Evolutionary conservation across 2,329 filamentous ascomycete genomes (phyloP).

Genomic region (Ophiostoma quercus): DNA sequence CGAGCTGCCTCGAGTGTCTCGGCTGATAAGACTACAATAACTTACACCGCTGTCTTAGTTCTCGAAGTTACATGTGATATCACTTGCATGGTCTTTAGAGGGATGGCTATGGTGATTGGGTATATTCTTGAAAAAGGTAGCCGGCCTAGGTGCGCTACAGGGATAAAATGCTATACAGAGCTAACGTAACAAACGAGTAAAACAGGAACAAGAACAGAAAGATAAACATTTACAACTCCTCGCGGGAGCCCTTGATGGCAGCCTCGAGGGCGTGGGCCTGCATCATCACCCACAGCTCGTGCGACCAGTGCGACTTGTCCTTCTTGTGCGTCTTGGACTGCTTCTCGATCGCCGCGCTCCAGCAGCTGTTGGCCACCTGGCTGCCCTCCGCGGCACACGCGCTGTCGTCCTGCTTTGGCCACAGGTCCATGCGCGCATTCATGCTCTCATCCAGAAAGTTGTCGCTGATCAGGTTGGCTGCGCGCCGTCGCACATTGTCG

Average conservation of each 20-base stretch:
- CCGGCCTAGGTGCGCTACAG: not conserved
- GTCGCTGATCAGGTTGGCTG: constrained; percentile 56
- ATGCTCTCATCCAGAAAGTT: constrained; percentile 62
- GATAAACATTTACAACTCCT: not conserved
- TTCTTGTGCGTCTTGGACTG: constrained; percentile 36
- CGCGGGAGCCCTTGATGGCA: not conserved
- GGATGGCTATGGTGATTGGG: not conserved
- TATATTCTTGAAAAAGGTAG: not conserved
- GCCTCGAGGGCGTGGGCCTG: constrained; percentile 12
- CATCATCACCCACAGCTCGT: constrained; percentile 25
- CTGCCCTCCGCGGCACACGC: constrained; percentile 25
- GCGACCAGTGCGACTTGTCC: constrained; percentile 34
- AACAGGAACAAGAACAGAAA: not conserved
- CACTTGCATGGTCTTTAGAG: not conserved
- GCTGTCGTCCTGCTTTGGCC: constrained; percentile 39
- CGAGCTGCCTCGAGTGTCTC: too few relatives aligned
- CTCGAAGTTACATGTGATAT: too few relatives aligned
- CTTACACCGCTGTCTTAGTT: too few relatives aligned
- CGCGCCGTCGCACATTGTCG: constrained; percentile 48
- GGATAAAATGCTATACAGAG: not conserved
- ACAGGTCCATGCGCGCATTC: constrained; percentile 53
- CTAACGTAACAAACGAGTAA: not conserved
- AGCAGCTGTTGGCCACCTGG: constrained; percentile 43
- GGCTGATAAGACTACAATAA: too few relatives aligned
- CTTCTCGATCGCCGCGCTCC: constrained; percentile 46